These are phyloP conservation scores for Fusarium coffeatum DNA, from an alignment of 2,329 filamentous ascomycete genomes.

Conservation along the genomic window DNA sequence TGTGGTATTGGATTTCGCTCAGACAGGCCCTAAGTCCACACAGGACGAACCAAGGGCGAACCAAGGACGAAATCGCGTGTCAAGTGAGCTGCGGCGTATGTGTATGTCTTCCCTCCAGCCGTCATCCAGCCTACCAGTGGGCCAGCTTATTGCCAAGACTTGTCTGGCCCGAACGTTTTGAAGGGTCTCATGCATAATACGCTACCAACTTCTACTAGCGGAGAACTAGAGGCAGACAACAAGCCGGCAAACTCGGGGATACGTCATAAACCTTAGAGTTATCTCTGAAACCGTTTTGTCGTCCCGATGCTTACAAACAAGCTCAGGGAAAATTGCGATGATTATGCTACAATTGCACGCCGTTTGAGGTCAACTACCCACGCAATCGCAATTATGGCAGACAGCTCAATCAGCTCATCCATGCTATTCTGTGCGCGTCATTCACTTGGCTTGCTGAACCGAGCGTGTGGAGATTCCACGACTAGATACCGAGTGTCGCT, in stretches of 20 bases:
- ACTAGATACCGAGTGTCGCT: constrained; percentile 12
- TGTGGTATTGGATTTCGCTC: constrained; percentile 43
- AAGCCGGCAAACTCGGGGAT: constrained; percentile 27
- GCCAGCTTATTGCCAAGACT: constrained; percentile 23
- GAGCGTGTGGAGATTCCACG: constrained; percentile 29
- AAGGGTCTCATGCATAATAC: constrained; percentile 19
- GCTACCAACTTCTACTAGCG: constrained; percentile 22
- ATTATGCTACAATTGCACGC: background rate
- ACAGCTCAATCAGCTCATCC: constrained; percentile 6
- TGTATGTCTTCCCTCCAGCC: constrained; percentile 44
- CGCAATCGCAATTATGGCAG: background rate
- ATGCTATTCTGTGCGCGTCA: constrained; percentile 18
- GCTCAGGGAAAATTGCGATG: background rate
- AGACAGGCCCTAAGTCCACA: constrained; percentile 40
- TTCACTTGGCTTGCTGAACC: constrained; percentile 23
- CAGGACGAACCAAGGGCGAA: constrained; percentile 32
- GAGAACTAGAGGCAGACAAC: constrained; percentile 10
- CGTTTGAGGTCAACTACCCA: background rate
- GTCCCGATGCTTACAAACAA: background rate
- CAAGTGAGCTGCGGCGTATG: constrained; percentile 51
- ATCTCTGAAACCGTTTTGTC: background rate
- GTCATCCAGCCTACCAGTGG: constrained; percentile 36
- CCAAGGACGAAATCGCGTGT: constrained; percentile 43
- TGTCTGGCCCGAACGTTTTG: constrained; percentile 15
- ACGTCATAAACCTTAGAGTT: constrained; percentile 12